phyloP scores from a whole-genome alignment of 2,329 filamentous ascomycete genomes.

The Nigrospora oryzae region DNA sequence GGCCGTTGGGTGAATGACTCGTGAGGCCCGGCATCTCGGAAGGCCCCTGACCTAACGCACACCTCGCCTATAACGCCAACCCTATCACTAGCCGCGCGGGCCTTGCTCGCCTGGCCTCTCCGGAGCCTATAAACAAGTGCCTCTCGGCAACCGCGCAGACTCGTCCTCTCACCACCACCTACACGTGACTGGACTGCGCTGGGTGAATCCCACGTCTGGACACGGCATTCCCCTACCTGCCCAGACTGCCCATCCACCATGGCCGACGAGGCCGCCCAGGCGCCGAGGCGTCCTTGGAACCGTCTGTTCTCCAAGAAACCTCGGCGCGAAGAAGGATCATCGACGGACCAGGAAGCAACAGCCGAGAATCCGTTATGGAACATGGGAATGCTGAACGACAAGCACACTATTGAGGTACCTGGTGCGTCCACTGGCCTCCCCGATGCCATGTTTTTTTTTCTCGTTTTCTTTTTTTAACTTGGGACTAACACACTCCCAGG shows the following conservation, averaged over 20 bases:
- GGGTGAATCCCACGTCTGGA: too few relatives aligned
- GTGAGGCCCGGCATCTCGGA: too few relatives aligned
- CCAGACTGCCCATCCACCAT: slow-evolving; percentile 4
- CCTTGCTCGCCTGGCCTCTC: too few relatives aligned
- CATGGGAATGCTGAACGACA: slow-evolving; percentile 79
- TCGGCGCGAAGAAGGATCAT: slow-evolving; percentile 1
- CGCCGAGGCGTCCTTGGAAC: slow-evolving; percentile 9
- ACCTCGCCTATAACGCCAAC: too few relatives aligned
- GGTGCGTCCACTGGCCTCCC: slow-evolving; percentile 40
- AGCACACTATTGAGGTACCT: slow-evolving; percentile 76
- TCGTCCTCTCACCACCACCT: too few relatives aligned
- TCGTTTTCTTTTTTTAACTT: neutral
- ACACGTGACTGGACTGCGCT: too few relatives aligned
- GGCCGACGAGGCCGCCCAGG: slow-evolving; percentile 7
- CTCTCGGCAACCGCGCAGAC: too few relatives aligned
- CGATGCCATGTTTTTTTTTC: neutral
- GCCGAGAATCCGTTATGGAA: slow-evolving; percentile 32
- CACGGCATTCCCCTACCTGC: too few relatives aligned
- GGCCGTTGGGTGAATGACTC: too few relatives aligned
- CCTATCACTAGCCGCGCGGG: too few relatives aligned
- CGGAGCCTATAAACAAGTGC: too few relatives aligned
- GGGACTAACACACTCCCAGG: slow-evolving; percentile 26
- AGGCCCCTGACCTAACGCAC: too few relatives aligned
- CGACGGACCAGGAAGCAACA: slow-evolving; percentile 5
- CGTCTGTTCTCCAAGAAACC: slow-evolving; percentile 9